phyloP scores from a whole-genome alignment of 805 yeast species.

The Candida caryicola region DNA sequence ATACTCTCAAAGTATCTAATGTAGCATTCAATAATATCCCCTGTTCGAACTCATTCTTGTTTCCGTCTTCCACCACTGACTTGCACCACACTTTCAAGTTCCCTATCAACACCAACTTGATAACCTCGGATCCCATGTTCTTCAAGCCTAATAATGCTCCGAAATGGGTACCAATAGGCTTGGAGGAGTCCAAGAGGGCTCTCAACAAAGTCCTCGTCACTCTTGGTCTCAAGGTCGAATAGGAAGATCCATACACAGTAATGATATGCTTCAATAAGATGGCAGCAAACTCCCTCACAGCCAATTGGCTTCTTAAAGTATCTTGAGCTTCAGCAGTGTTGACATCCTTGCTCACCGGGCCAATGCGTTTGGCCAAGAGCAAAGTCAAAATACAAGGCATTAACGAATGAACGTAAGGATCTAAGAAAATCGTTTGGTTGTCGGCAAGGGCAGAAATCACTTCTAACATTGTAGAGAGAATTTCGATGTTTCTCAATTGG shows the following conservation, averaged over 20 bases:
- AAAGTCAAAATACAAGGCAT: slow-evolving; percentile 96
- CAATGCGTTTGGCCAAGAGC: slow-evolving; percentile 85
- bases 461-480: slow-evolving; percentile 81
- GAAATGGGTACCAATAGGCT: slow-evolving; percentile 85
- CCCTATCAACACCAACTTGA: slow-evolving; percentile 78
- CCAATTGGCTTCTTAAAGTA: slow-evolving; percentile 40
- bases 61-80: slow-evolving; percentile 47
- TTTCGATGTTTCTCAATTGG: slow-evolving; percentile 67
- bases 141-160: slow-evolving; percentile 87
- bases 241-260: slow-evolving; percentile 74
- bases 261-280: slow-evolving; percentile 77
- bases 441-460: slow-evolving; percentile 80
- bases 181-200: slow-evolving; percentile 81
- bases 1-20: slow-evolving; percentile 52
- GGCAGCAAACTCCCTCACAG: slow-evolving; percentile 86
- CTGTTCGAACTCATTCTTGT: slow-evolving; percentile 44
- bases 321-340: slow-evolving; percentile 28
- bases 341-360: slow-evolving; percentile 44
- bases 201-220: slow-evolving; percentile 89
- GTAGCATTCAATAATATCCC: slow-evolving; percentile 45
- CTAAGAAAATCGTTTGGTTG: slow-evolving; percentile 82
- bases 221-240: slow-evolving; percentile 86
- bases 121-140: slow-evolving; percentile 83
- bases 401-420: slow-evolving; percentile 92
- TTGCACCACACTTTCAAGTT: slow-evolving; percentile 79